Conservation (phyloP, 2,329 filamentous ascomycete species). For the Talaromyces piceae region DNA sequence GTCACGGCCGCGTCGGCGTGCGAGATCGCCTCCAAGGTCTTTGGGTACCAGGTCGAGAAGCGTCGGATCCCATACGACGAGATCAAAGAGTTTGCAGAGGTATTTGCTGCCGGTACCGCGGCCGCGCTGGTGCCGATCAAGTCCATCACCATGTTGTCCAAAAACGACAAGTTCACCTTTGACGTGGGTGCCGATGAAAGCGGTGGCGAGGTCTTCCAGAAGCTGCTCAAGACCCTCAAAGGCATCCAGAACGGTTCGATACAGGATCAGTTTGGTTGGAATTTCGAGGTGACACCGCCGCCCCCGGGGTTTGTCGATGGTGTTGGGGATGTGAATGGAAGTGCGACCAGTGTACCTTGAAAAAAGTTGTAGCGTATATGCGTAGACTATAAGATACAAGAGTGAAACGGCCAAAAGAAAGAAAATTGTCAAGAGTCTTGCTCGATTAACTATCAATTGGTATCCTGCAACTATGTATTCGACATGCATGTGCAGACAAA, state of each 20-base stretch:
- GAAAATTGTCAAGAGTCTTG: no score
- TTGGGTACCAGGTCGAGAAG: constrained; percentile 79
- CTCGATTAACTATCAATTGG: background rate
- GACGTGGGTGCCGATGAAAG: constrained; percentile 32
- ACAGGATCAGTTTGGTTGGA: constrained; percentile 72
- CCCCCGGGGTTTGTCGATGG: constrained; percentile 22
- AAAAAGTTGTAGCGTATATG: background rate
- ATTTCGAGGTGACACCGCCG: constrained; percentile 30
- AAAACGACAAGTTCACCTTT: constrained; percentile 50
- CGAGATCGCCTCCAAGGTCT: constrained; percentile 60
- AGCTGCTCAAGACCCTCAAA: constrained; percentile 68
- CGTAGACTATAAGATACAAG: background rate
- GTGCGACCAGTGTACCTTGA: constrained; percentile 23
- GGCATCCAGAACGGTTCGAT: constrained; percentile 78
- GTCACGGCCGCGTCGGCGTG: constrained; percentile 76
- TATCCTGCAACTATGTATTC: background rate
- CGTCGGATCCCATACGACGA: constrained; percentile 57
- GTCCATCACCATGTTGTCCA: constrained; percentile 68
- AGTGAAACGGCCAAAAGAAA: no score
- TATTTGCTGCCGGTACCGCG: constrained; percentile 87
- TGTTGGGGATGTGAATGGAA: constrained; percentile 4
- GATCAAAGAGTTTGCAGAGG: constrained; percentile 59
- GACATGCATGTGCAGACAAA: background rate
- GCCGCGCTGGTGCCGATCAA: constrained; percentile 86
- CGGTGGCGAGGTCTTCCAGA: constrained; percentile 56